phyloP scores from a whole-genome alignment of 345 rosid genomes.

The Lepidium africanum region DNA sequence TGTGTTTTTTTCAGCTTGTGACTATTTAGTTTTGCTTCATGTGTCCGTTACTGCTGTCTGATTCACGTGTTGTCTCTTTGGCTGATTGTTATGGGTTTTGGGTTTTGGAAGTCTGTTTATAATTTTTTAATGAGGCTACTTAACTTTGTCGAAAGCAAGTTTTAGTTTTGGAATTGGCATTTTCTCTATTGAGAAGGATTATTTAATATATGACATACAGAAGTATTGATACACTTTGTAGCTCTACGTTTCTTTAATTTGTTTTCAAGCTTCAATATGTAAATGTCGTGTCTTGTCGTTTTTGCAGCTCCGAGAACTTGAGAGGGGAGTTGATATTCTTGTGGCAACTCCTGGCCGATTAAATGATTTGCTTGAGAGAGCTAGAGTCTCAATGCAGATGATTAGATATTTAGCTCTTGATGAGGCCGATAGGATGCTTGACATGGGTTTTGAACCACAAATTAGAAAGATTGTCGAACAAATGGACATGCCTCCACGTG shows the following conservation, averaged over 20 bases:
- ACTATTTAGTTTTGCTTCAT: not conserved
- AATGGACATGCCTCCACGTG: slow-evolving; percentile 93
- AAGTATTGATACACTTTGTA: not conserved
- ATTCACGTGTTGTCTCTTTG: not conserved
- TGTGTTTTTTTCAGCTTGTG: not conserved
- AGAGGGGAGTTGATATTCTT: slow-evolving; percentile 95
- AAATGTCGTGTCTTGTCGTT: slow-evolving; percentile 9
- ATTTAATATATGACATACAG: not conserved
- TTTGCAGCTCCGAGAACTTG: slow-evolving; percentile 83
- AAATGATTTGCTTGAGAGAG: slow-evolving; percentile 92
- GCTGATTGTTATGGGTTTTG: slow-evolving; percentile 1
- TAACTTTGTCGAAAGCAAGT: not conserved
- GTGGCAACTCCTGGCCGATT: slow-evolving; percentile 99
- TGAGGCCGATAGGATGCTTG: slow-evolving; percentile 98
- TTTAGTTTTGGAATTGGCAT: not conserved
- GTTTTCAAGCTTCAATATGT: not conserved
- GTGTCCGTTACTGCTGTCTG: not conserved
- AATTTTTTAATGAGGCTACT: not conserved
- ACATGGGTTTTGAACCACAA: slow-evolving; percentile 99
- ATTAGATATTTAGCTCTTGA: slow-evolving; percentile 85
- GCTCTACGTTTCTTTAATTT: not conserved
- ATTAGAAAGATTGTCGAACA: slow-evolving; percentile 94
- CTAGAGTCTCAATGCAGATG: slow-evolving; percentile 92
- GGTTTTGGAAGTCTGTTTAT: not conserved
- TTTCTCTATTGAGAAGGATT: not conserved